These are phyloP conservation scores for Venturia oleaginea DNA, from an alignment of 2,329 filamentous ascomycete genomes.

Conservation along the genomic window DNA sequence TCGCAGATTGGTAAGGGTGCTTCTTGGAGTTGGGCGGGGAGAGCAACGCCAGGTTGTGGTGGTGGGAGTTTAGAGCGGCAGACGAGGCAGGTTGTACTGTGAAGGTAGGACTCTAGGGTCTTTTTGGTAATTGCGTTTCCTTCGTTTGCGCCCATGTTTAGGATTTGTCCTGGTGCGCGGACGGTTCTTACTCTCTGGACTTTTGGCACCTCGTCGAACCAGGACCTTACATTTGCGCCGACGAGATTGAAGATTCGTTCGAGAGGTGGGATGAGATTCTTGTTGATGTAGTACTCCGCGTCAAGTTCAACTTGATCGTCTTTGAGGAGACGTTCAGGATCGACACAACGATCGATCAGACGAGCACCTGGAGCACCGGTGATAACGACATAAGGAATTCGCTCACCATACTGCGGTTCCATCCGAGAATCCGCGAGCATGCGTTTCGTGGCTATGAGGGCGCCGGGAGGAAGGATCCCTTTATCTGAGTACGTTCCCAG, in stretches of 20 bases:
- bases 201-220: constrained; percentile 97
- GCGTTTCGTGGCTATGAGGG: constrained; percentile 72
- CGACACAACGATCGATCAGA: constrained; percentile 81
- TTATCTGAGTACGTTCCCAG: constrained; percentile 80
- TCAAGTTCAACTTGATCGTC: constrained; percentile 76
- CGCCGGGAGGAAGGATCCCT: constrained; percentile 73
- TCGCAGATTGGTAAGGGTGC: constrained; percentile 46
- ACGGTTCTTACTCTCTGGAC: constrained; percentile 64
- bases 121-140: constrained; percentile 41
- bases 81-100: constrained; percentile 65
- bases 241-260: constrained; percentile 96
- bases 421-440: constrained; percentile 81
- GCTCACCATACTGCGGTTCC: constrained; percentile 90
- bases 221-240: constrained; percentile 78
- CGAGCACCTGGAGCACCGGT: constrained; percentile 78
- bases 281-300: constrained; percentile 92
- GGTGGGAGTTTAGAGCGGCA: constrained; percentile 55
- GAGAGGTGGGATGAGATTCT: constrained; percentile 88
- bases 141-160: constrained; percentile 10
- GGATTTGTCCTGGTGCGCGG: constrained; percentile 28
- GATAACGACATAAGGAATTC: constrained; percentile 89
- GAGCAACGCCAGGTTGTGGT: constrained; percentile 18
- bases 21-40: constrained; percentile 9
- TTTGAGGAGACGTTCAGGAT: constrained; percentile 71
- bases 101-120: constrained; percentile 93